Evolutionary conservation across 805 yeast species (phyloP).

Genomic region (Starmerella tilneyi): DNA sequence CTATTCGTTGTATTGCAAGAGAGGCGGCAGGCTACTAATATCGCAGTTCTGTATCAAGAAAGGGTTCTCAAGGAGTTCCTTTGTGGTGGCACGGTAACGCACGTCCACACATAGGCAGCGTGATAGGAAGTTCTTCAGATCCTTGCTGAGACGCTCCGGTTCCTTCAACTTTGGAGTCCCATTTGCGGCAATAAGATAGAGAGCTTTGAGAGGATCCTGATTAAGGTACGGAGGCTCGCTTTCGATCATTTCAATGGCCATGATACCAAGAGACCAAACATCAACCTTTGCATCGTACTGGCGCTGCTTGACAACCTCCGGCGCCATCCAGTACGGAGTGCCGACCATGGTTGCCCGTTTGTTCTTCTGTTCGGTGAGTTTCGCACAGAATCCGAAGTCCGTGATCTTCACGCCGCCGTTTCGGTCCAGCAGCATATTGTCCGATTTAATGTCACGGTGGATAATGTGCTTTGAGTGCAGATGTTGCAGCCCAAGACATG

Average conservation of each 20-base stretch:
- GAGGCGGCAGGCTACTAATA: conserved; percentile 29
- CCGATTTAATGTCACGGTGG: conserved; percentile 95
- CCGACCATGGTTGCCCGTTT: conserved; percentile 83
- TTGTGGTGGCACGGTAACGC: conserved; percentile 79
- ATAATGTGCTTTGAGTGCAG: conserved; percentile 86
- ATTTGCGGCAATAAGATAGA: conserved; percentile 65
- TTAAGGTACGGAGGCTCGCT: conserved; percentile 77
- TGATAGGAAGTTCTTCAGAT: conserved; percentile 74
- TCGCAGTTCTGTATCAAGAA: conserved; percentile 35
- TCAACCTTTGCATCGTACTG: conserved; percentile 76
- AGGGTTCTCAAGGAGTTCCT: conserved; percentile 68
- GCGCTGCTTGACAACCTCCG: conserved; percentile 70
- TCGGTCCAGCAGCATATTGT: conserved; percentile 76
- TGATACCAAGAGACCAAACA: conserved; percentile 73
- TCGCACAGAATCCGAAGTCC: conserved; percentile 84
- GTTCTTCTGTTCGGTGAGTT: conserved; percentile 58
- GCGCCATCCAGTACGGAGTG: conserved; percentile 88
- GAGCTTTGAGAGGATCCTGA: conserved; percentile 68
- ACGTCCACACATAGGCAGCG: conserved; percentile 93
- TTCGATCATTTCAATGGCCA: conserved; percentile 82
- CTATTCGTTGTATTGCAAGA: conserved; percentile 27
- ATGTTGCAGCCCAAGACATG: conserved; percentile 82
- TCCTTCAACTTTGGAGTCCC: conserved; percentile 67
- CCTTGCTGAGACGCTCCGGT: conserved; percentile 61
- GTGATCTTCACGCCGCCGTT: conserved; percentile 85